Evolutionary conservation across 768 basidiomycete species (phyloP), one percentile per base, ranked within the genome.

Genomic region (Boletus pseudo-olivaceus): DNA sequence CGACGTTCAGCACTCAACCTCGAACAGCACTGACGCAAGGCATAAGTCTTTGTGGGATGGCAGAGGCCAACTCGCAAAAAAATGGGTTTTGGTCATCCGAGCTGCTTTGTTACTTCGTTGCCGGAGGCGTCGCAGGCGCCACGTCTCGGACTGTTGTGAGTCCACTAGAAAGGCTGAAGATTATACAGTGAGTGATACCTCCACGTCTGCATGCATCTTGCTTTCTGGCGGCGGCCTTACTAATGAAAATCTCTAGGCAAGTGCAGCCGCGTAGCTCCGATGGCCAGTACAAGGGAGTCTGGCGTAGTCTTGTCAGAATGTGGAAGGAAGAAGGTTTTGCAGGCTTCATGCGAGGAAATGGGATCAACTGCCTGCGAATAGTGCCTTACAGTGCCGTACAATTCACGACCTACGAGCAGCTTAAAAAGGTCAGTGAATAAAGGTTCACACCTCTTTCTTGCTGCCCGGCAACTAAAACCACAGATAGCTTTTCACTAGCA

Each of bases 261-360:
- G 93, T 93, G n/a, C 96, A 97, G 68, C 87, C 85, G 27, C 79
- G 73, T 42, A 72, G 78, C 29, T 77, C 81, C 15, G 75, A 79
- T 59, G 71, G 76, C 47, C 87, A 88, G 63, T 95, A 95, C 72
- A 84, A 78, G 61, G 93, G 93, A 19, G 92, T 95, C 34, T 91
- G 85, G 83, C 74, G 82, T 17, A 90, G 89, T 60, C 80, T 96
- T 42, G 79, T 80, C 17, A 83, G 95, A 57, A 88, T 88, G 78
- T 98, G 92, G 90, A 73, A 76, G 59, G 94, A 98, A 68, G 96
- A 98, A 71, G 96, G 96, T 8, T 86, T 95, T 71, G 82, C 73
- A 68, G 96, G 95, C 12, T 93, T 84, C 70, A 94, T 98, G 94
- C 78, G 91, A 60, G 96, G 96, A 4, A 98, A 98, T 64, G 83